Conservation (phyloP, 495 filamentous ascomycete genomes). For the Trichoderma erinaceum region DNA sequence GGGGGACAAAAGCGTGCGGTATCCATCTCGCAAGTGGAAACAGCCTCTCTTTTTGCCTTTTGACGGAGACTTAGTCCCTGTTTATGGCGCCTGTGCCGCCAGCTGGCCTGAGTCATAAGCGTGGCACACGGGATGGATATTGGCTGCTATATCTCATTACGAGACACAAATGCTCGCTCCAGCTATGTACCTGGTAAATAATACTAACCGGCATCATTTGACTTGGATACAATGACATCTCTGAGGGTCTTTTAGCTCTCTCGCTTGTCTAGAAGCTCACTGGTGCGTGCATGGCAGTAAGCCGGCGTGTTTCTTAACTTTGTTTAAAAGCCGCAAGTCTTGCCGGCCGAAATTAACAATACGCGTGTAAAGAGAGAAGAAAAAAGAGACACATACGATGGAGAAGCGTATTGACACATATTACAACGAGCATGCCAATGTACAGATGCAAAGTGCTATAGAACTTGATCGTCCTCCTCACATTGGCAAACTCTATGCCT, state of each 20-base stretch:
- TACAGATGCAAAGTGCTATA: too few relatives aligned
- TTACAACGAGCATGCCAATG: too few relatives aligned
- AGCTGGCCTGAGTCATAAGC: background rate
- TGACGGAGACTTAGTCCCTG: background rate
- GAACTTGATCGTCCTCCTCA: too few relatives aligned
- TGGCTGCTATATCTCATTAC: slow-evolving; percentile 1
- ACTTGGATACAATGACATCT: background rate
- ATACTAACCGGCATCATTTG: background rate
- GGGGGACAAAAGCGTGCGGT: background rate
- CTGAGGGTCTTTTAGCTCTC: background rate
- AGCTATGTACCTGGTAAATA: too few relatives aligned
- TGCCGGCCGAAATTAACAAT: background rate
- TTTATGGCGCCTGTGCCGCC: background rate
- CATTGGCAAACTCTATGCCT: too few relatives aligned
- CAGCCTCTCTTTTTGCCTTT: background rate
- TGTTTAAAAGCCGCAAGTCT: slow-evolving; percentile 2
- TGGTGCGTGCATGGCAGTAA: background rate
- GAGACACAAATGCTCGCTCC: background rate
- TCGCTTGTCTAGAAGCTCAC: background rate
- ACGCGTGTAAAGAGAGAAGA: background rate
- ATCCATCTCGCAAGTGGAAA: background rate
- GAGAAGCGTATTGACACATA: too few relatives aligned
- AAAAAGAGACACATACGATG: too few relatives aligned
- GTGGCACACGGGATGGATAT: background rate
- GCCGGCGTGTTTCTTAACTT: background rate